Conservation (phyloP, 2,329 filamentous ascomycete species). For the Fusarium tupiense region DNA sequence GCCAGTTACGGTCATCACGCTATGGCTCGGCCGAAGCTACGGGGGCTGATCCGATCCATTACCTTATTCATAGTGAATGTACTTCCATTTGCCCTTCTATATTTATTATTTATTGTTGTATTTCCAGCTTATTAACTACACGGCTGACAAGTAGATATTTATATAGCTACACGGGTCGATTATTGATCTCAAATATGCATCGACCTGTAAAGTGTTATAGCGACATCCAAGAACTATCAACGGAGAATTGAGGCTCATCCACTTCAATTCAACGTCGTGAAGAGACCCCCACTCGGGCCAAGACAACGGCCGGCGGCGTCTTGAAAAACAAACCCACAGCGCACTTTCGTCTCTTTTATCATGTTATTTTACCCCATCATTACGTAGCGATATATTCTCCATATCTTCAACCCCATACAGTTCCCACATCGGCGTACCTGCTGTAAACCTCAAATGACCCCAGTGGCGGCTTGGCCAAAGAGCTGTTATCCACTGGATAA, state of each 20-base stretch:
- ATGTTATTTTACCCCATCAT: slow-evolving; percentile 36
- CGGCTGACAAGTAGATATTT: too few species aligned
- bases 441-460: not conserved
- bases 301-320: not conserved
- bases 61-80: not conserved
- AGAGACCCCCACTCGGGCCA: not conserved
- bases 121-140: not conserved
- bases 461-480: not conserved
- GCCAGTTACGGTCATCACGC: not conserved
- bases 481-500: not conserved
- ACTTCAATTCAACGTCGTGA: not conserved
- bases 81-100: not conserved
- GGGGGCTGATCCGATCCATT: not conserved
- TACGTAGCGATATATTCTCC: slow-evolving; percentile 31
- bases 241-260: not conserved
- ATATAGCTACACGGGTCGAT: not conserved
- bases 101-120: not conserved
- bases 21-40: not conserved
- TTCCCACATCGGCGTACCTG: slow-evolving; percentile 1
- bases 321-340: not conserved
- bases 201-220: not conserved
- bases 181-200: not conserved
- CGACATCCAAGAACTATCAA: not conserved
- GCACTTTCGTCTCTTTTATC: slow-evolving; percentile 27
- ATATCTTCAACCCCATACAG: not conserved